A percentile compares a stretch with the other conserved stretches of the same genome.
Conservation (phyloP, 441 rosid genomes). For the Adansonia grandidieri region DNA sequence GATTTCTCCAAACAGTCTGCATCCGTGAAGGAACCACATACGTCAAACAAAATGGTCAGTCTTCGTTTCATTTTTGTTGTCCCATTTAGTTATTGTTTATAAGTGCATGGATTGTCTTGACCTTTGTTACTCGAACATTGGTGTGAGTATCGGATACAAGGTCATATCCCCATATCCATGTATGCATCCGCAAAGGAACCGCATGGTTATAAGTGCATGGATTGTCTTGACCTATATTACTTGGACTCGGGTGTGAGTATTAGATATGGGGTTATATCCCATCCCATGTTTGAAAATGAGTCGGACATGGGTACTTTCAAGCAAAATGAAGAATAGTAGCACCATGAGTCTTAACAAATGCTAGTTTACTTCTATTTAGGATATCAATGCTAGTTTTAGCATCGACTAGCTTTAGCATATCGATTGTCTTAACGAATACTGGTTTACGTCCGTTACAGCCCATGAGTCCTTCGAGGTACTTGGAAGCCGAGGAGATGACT, state of each 20-base stretch:
- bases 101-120: neutral
- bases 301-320: too few species aligned
- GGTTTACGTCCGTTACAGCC: conserved; percentile 27
- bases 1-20: conserved; percentile 35
- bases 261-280: too few species aligned
- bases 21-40: conserved; percentile 18
- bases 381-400: neutral
- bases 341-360: too few species aligned
- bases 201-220: too few species aligned
- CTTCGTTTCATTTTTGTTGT: neutral
- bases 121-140: too few species aligned
- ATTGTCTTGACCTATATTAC: too few species aligned
- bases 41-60: neutral
- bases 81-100: neutral
- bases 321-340: too few species aligned
- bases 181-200: too few species aligned
- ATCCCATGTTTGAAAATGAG: too few species aligned
- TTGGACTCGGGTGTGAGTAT: too few species aligned
- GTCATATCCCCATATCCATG: too few species aligned
- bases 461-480: conserved; percentile 37
- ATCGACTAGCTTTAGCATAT: neutral
- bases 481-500: conserved; percentile 41
- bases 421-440: neutral
- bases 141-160: too few species aligned
- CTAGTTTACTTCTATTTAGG: neutral